Conservation (phyloP, 2,329 filamentous ascomycete genomes). For the Fusarium globosum region DNA sequence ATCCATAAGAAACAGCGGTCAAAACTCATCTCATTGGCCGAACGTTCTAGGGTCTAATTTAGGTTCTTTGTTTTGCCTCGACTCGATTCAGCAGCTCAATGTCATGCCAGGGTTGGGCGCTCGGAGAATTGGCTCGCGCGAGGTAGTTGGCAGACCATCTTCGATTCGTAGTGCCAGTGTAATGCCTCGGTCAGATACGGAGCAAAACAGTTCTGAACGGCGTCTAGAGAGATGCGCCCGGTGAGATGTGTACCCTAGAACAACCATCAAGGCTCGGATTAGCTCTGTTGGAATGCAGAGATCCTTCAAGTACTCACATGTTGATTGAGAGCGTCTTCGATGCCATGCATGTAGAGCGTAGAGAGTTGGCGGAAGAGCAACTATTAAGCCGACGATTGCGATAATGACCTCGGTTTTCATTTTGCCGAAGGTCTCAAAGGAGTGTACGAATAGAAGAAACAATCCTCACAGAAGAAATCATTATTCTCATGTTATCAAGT, state of each 20-base stretch:
- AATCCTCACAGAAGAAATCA: too few species aligned
- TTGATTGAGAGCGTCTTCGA: accelerated
- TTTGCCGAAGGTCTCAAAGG: too few species aligned
- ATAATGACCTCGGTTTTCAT: not conserved
- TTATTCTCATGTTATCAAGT: too few species aligned
- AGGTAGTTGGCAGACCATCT: accelerated
- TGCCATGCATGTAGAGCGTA: not conserved
- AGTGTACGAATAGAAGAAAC: too few species aligned
- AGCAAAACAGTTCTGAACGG: not conserved
- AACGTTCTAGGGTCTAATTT: accelerated
- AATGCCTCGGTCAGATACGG: not conserved
- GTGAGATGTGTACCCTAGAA: not conserved
- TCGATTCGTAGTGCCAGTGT: not conserved
- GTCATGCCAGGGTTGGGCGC: accelerated
- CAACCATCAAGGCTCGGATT: accelerated
- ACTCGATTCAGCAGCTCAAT: accelerated
- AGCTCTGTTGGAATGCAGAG: accelerated
- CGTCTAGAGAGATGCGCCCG: accelerated
- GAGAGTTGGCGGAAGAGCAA: accelerated
- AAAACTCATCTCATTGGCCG: accelerated
- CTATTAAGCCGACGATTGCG: not conserved
- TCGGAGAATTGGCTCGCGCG: accelerated
- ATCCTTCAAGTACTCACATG: accelerated
- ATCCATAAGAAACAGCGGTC: accelerated
- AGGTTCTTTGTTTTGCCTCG: accelerated